These are phyloP conservation scores for Lepidium didymum DNA, from an alignment of 345 rosid genomes.

Conservation along the genomic window DNA sequence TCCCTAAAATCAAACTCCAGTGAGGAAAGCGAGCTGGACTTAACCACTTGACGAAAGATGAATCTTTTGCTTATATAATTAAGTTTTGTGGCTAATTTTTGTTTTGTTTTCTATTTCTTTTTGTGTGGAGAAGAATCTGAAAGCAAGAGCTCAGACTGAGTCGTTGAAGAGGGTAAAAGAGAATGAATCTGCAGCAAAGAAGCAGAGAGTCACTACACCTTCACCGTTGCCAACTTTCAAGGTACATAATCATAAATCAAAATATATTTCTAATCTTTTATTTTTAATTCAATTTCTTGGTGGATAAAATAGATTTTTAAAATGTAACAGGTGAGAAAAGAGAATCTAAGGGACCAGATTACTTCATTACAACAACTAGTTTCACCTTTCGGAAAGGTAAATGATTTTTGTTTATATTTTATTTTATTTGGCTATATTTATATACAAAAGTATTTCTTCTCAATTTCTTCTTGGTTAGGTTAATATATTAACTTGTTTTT, in stretches of 20 bases:
- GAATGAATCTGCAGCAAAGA: constrained; percentile 44
- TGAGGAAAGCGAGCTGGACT: too few relatives aligned
- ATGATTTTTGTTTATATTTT: constrained; percentile 7
- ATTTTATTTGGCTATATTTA: background rate
- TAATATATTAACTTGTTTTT: background rate
- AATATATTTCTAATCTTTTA: background rate
- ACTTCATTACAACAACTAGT: constrained; percentile 97
- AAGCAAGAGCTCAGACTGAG: constrained; percentile 25
- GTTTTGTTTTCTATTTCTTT: background rate
- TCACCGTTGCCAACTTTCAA: constrained; percentile 80
- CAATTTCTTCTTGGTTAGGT: background rate
- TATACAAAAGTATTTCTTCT: background rate
- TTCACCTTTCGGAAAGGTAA: constrained; percentile 98
- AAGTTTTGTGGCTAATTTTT: background rate
- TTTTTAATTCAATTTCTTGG: constrained; percentile 3
- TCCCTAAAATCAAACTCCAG: too few relatives aligned
- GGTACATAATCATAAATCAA: constrained; percentile 37
- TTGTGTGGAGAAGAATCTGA: constrained; percentile 4
- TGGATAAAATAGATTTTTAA: constrained; percentile 14
- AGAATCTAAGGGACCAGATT: constrained; percentile 96
- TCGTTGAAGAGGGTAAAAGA: constrained; percentile 38
- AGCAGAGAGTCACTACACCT: constrained; percentile 64
- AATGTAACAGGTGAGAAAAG: constrained; percentile 72
- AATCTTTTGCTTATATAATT: too few relatives aligned
- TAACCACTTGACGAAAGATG: too few relatives aligned